Evolutionary conservation across 2,329 filamentous ascomycete species (phyloP).

Genomic region (Nannizzia gypsea): DNA sequence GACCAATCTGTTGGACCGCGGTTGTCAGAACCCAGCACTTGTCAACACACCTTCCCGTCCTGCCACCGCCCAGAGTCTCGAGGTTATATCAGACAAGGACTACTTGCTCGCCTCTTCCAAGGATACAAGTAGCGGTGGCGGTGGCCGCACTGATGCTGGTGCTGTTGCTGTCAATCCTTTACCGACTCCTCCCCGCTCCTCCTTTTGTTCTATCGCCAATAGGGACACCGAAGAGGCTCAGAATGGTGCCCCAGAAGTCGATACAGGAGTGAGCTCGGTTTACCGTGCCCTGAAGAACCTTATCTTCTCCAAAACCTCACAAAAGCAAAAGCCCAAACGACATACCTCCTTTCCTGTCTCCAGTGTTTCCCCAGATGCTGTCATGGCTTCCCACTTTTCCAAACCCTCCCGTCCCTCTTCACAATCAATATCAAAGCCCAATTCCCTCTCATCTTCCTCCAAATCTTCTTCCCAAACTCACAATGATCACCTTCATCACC

Average conservation of each 20-base stretch:
- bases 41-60: neutral
- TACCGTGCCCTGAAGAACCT: slow-evolving; percentile 36
- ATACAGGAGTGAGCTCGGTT: slow-evolving; percentile 31
- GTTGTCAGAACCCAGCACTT: slow-evolving; percentile 20
- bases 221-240: slow-evolving; percentile 32
- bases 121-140: neutral
- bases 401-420: slow-evolving; percentile 51
- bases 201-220: slow-evolving; percentile 33
- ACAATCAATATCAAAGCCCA: slow-evolving; percentile 10
- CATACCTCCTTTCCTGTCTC: slow-evolving; percentile 47
- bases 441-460: slow-evolving; percentile 27
- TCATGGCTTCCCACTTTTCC: slow-evolving; percentile 57
- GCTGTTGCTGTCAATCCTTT: slow-evolving; percentile 26
- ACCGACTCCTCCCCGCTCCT: slow-evolving; percentile 35
- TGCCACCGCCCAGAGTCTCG: neutral
- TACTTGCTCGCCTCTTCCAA: neutral
- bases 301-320: slow-evolving; percentile 28
- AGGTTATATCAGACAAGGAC: neutral
- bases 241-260: slow-evolving; percentile 27
- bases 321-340: slow-evolving; percentile 26
- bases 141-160: slow-evolving; percentile 18
- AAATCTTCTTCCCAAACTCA: neutral
- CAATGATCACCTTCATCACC: slow-evolving; percentile 8
- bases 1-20: slow-evolving; percentile 32
- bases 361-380: slow-evolving; percentile 51